Evolutionary conservation across 2,329 filamentous ascomycete genomes (phyloP), one percentile per base, ranked within the genome.

Genomic region (Hymenoscyphus albidus): DNA sequence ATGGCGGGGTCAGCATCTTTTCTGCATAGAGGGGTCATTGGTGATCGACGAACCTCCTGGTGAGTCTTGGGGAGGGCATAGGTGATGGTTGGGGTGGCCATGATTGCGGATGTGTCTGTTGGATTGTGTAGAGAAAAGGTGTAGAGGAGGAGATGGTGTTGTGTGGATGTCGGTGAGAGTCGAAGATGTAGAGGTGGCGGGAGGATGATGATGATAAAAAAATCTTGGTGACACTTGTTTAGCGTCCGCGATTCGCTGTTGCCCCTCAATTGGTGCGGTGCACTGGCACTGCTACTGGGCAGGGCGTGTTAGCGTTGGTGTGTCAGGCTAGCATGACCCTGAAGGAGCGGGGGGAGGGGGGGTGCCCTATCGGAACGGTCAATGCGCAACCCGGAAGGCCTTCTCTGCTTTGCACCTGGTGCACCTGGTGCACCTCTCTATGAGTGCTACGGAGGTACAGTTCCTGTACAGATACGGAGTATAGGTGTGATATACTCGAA

Each of bases 51-150:
- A 77, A 88, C 85, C 74, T 88, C 86, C 80, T 85, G 81, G 80
- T 90, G 87, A 76, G 85, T 81, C 77, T 86, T 79, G 67, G 87
- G 82, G 63, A 90, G 83, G 73, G 87, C 87, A 80, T 90, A 89
- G 74, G 59, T 62, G 59, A 44, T 59, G 14, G 27, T 54, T 39
- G 38, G 59, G 58, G 31, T 14, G 38, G 71, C 70, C 71, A 72
- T 72, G 59, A 62, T 67, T 65, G 66, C 64, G 18, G 38, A 5
- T 32, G 44, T 55, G 44, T 62, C 10, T 39, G 32, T 44, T 54
- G 32, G 39, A 63, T 65, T 63, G 65, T 58, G 22, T 31, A 16
- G 2, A 35, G 22, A 35, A 13, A 22, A n/a, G 48, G n/a, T 55
- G 51, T 16, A 51, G 44, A 51, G 18, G 6, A 51, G 44, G 13